Base-by-base conservation (phyloP, 768 basidiomycete genomes). In the Trametopsis cervina region DNA sequence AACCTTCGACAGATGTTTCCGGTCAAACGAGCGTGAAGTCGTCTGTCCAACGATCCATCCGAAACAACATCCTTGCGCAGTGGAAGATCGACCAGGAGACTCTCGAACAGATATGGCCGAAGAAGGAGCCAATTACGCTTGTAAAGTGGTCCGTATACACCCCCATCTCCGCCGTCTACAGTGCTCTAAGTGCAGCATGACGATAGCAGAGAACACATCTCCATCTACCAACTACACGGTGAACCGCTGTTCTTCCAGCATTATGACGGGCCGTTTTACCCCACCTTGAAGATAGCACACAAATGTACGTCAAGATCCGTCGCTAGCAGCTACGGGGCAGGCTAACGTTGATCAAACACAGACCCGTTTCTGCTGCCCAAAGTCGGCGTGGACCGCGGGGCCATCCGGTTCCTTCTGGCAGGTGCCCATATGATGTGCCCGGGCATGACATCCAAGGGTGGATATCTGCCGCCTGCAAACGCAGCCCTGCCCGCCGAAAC, bases 371-470 rank as follows among this genome's bases (percentile, higher is more conserved):
- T 98, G 54, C 77, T 98, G 25, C 91, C 94, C 4, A 81, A 76
- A 58, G 92, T 95, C 42, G 80, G 83, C 54, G 76, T 98, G 41
- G 96, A 99, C 72, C 85, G 95, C 43, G 96, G 96, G 42, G 96
- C 96, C 45, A 99, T 99, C 69, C 89, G 94, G 26, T 99, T 97
- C 68, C 77, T 99, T 33, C 80, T 99, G 40, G 85, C 83, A 10
- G 96, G 91, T 13, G 91, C 91, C 21, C 83, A 86, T 68, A 93
- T 95, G 88, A 95, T 95, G 91, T 93, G 87, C 57, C 96, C 96
- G 4, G 96, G 96, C 18, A 71, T 99, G 46, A 95, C 96, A 22
- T 98, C 95, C 27, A 75, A 81, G 26, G 94, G 94, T 5, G 95
- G 95, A 6, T 78, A 78, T 58, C 78, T 98, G 0, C 95, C 95